Base-by-base conservation (phyloP, 352 stramenopile species). In the Globisporangium carolinianum region DNA sequence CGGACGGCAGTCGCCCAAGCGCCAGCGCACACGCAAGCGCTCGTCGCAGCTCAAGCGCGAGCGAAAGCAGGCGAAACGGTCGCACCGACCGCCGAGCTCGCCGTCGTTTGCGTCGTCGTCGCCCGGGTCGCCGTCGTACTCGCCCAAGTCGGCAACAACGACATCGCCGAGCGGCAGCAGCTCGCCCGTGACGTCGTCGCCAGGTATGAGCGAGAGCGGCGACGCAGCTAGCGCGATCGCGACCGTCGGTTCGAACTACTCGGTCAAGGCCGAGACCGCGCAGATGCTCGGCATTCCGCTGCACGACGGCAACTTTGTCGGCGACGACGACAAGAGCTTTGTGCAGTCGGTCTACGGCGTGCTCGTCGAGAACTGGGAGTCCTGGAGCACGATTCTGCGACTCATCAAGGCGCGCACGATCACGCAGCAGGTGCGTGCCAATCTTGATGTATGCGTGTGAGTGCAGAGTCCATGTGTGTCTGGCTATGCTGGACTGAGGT, bases 311-410 rank as follows among this genome's bases (percentile, higher is more conserved):
- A 71, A 87, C 24, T 73, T 80, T n/a, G 68, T 73, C 10, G 65
- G 68, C 9, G 63, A 76, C 8, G 64, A 76, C 12, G 73, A 71
- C 17, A 72, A 73, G 53, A 86, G 72, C 55, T 93, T 93, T 52
- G 73, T 84, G 12, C 69, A 72, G 1, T 69, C 78, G 3, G 70
- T 94, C 11, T 95, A 94, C 42, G 73, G 79, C 5, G 72, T 91
- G 3, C 66, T 95, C n/a, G 79, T 79, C 6, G 82, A 92, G 51
- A 93, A 95, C 51, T 92, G 81, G 82, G 79, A 90, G 51, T 66
- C 79, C 0, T 95, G 86, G 86, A 89, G 79, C 53, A 87, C 80
- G n/a, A 83, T 95, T 45, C 67, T 91, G 39, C 79, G 73, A 9
- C 58, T 92, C n/a, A 86, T 93, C 58, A 91, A 88, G 57, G 71